A percentile compares a stretch with the other conserved stretches of the same genome.
Evolutionary conservation across 371 early-diverging fungal genomes (phyloP).

Genomic region (Umbelopsis sp.): DNA sequence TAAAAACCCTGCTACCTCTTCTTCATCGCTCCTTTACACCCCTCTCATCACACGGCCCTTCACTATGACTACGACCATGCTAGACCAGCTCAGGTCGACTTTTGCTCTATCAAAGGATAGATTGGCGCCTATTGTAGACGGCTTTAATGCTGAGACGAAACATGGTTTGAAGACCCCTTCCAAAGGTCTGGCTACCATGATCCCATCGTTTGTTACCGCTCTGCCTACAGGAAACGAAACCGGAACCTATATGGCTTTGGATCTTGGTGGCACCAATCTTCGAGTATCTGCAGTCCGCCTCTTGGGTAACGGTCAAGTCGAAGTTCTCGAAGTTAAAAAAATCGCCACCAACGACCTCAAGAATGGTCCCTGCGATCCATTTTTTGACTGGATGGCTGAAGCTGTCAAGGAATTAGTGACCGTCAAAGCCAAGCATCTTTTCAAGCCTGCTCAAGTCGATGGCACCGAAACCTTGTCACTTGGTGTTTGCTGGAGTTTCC

Average conservation of each 20-base stretch:
- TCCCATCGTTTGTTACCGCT: slow-evolving; percentile 86
- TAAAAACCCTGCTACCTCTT: not conserved
- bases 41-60: not conserved
- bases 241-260: slow-evolving; percentile 87
- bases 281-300: slow-evolving; percentile 83
- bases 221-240: slow-evolving; percentile 86
- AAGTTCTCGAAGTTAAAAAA: slow-evolving; percentile 78
- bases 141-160: slow-evolving; percentile 47
- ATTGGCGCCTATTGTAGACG: slow-evolving; percentile 54
- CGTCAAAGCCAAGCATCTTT: slow-evolving; percentile 17
- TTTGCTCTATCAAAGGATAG: slow-evolving; percentile 41
- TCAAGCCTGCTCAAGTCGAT: slow-evolving; percentile 12
- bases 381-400: slow-evolving; percentile 85
- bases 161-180: slow-evolving; percentile 42
- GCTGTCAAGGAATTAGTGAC: slow-evolving; percentile 10
- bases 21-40: not conserved
- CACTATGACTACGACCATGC: slow-evolving; percentile 10
- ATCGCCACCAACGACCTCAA: slow-evolving; percentile 45
- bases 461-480: slow-evolving; percentile 25
- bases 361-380: slow-evolving; percentile 52
- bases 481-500: slow-evolving; percentile 57
- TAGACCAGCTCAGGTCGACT: slow-evolving; percentile 16
- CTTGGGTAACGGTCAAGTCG: slow-evolving; percentile 71
- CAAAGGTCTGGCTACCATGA: slow-evolving; percentile 61
- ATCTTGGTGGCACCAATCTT: slow-evolving; percentile 93